These are phyloP conservation scores for Ambrosia hybrid DNA, from an alignment of 140 eudicot genomes.

Conservation along the genomic window DNA sequence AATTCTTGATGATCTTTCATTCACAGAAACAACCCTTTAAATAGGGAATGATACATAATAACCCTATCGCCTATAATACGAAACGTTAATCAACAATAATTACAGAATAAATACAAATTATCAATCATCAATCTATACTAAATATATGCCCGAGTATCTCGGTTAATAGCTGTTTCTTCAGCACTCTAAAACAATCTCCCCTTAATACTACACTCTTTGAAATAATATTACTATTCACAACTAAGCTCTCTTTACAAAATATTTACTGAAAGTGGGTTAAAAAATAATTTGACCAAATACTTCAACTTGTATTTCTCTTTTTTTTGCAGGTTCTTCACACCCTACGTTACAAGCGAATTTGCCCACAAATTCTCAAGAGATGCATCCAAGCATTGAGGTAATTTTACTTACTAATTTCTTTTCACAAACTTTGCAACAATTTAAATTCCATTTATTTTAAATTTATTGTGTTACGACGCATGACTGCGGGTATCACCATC, in stretches of 20 bases:
- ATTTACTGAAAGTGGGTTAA: neutral
- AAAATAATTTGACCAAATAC: neutral
- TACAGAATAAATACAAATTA: too few relatives aligned
- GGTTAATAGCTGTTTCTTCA: too few relatives aligned
- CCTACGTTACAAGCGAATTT: slow-evolving; percentile 33
- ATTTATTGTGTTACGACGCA: neutral
- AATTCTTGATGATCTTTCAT: too few relatives aligned
- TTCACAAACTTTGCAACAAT: neutral
- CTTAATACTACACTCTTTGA: too few relatives aligned
- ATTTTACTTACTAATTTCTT: neutral
- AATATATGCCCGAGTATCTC: too few relatives aligned
- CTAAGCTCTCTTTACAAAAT: neutral
- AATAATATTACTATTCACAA: too few relatives aligned
- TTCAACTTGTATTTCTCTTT: slow-evolving; percentile 4
- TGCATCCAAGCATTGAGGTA: slow-evolving; percentile 42
- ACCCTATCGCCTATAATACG: too few relatives aligned
- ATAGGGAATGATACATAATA: too few relatives aligned
- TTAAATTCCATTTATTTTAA: neutral
- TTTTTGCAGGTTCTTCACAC: slow-evolving; percentile 41
- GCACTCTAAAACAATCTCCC: too few relatives aligned
- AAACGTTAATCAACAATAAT: too few relatives aligned
- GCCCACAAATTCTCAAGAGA: slow-evolving; percentile 31
- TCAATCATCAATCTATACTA: too few relatives aligned
- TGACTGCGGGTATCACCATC: slow-evolving; percentile 8
- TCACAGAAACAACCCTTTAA: too few relatives aligned